Percentiles rank a stretch among this genome's conserved stretches.
phyloP scores from a whole-genome alignment of 768 basidiomycete genomes.

The Lactifluus subvellereus region DNA sequence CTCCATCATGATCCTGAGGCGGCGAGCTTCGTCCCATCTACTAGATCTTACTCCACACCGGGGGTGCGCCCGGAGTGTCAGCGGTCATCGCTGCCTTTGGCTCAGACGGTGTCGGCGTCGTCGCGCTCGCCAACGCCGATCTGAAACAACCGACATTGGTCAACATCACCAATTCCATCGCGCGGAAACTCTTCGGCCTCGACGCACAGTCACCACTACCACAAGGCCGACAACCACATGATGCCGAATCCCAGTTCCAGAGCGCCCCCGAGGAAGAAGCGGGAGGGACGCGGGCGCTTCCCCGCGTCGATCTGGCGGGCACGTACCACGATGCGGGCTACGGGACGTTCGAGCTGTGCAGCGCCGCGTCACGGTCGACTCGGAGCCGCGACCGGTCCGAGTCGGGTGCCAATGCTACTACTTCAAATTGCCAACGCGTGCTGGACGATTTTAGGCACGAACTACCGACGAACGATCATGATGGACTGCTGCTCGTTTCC shows the following conservation, averaged over 20 bases:
- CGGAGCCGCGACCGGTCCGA: no score
- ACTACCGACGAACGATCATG: neutral
- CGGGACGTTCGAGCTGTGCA: neutral
- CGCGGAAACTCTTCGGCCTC: neutral
- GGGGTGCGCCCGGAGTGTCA: neutral
- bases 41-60: neutral
- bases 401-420: no score
- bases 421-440: neutral
- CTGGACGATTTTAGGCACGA: neutral
- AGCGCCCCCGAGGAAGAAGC: neutral
- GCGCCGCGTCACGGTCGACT: no score
- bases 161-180: neutral
- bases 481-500: neutral
- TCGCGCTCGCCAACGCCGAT: constrained; percentile 14
- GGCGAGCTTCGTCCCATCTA: no score
- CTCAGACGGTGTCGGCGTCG: constrained; percentile 5
- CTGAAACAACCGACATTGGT: neutral
- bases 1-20: no score
- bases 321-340: neutral
- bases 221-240: no score
- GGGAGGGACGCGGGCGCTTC: no score
- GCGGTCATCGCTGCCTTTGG: neutral
- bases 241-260: neutral
- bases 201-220: neutral
- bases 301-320: neutral